Conservation (phyloP, 805 yeast genomes). For the Candida hungchunana region DNA sequence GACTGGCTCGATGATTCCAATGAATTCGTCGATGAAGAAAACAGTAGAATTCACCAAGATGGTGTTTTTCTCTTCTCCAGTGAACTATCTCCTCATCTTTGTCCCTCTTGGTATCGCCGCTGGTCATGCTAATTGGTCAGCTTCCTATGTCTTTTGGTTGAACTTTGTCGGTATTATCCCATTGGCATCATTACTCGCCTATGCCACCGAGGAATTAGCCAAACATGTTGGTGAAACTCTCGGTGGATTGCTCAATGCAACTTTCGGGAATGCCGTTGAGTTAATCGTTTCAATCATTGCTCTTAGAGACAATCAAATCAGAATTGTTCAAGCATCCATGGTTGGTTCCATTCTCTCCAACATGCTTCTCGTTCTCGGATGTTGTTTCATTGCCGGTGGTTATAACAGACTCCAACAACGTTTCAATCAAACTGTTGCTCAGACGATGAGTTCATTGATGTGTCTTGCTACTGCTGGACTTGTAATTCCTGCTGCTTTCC, state of each 20-base stretch:
- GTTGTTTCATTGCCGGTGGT: slow-evolving; percentile 93
- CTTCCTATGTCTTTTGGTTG: slow-evolving; percentile 56
- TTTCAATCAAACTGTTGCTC: slow-evolving; percentile 96
- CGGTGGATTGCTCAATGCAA: slow-evolving; percentile 93
- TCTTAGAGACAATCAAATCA: slow-evolving; percentile 73
- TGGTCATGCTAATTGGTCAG: slow-evolving; percentile 53
- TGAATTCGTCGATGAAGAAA: slow-evolving; percentile 5
- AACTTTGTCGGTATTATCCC: slow-evolving; percentile 92
- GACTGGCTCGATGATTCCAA: slow-evolving; percentile 7
- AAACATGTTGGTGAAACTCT: slow-evolving; percentile 85
- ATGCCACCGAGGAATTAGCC: slow-evolving; percentile 89
- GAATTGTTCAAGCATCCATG: slow-evolving; percentile 97
- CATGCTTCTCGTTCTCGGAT: slow-evolving; percentile 85
- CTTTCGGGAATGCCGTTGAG: slow-evolving; percentile 97
- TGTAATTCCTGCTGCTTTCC: slow-evolving; percentile 94
- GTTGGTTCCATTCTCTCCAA: slow-evolving; percentile 90
- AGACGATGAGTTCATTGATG: slow-evolving; percentile 92
- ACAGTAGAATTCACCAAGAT: slow-evolving; percentile 26
- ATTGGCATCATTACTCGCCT: slow-evolving; percentile 83
- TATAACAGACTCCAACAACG: slow-evolving; percentile 77
- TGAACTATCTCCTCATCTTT: slow-evolving; percentile 71
- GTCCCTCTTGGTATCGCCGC: slow-evolving; percentile 89
- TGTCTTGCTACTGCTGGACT: slow-evolving; percentile 87
- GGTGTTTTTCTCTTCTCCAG: slow-evolving; percentile 54
- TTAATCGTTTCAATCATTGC: slow-evolving; percentile 93